Conservation (phyloP, 495 filamentous ascomycete genomes). For the Xylaria sp. region DNA sequence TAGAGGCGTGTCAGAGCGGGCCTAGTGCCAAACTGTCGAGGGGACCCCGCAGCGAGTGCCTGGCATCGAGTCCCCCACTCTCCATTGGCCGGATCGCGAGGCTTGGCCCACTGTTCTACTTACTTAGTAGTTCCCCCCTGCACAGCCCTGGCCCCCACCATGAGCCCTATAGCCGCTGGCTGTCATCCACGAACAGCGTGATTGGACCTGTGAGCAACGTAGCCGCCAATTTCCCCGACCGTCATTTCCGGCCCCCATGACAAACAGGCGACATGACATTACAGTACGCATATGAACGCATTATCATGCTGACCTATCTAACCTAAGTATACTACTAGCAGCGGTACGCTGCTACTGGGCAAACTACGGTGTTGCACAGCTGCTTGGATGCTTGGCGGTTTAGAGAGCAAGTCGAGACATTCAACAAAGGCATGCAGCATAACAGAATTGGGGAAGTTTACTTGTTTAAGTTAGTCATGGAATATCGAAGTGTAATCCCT, state of each 20-base stretch:
- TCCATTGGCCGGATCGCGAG: constrained; percentile 33
- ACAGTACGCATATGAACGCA: background rate
- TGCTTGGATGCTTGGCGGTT: background rate
- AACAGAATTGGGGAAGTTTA: background rate
- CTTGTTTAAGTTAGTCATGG: background rate
- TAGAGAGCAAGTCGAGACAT: background rate
- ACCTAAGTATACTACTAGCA: too few relatives aligned
- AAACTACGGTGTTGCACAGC: background rate
- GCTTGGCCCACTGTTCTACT: constrained; percentile 29
- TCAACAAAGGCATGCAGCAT: background rate
- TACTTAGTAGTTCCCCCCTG: too few relatives aligned
- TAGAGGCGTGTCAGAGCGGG: background rate
- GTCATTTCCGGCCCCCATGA: constrained; percentile 16
- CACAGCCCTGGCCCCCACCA: constrained; percentile 30
- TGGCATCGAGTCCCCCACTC: constrained; percentile 12
- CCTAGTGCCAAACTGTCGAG: constrained; percentile 9
- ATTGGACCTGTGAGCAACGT: constrained; percentile 29
- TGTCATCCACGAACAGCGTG: constrained; percentile 14
- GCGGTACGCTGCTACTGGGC: background rate
- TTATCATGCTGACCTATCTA: constrained; percentile 13
- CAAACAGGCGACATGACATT: background rate
- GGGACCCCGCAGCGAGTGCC: constrained; percentile 18
- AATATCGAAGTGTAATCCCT: background rate
- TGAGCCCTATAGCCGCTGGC: constrained; percentile 36
- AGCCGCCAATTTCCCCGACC: constrained; percentile 21